Evolutionary conservation across 2,329 filamentous ascomycete species (phyloP), one percentile per base, ranked within the genome.

Genomic region (Xylariaceae sp.): DNA sequence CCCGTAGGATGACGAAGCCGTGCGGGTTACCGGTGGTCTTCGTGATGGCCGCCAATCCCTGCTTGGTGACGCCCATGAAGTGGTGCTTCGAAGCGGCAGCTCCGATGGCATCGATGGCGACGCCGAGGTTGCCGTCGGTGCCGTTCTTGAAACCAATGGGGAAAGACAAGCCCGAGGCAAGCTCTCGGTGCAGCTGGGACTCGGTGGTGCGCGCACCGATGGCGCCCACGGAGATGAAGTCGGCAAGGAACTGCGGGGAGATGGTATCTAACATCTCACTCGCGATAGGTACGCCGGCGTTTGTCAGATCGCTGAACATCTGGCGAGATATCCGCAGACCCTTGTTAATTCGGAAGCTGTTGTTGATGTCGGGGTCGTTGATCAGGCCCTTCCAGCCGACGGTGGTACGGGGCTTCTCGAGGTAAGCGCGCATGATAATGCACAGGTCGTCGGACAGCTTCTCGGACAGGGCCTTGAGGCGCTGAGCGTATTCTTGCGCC

Each of bases 111-210:
- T 99, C 94, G 65, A 97, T 95, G 18, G 92, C 92, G 18, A 97
- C 92, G 26, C 84, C 85, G 53, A 99, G 77, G 64, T 87, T 90
- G 40, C 94, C 94, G 67, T 99, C 94, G 21, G 94, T 99, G 58
- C 94, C 94, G 74, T 99, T 99, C 84, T 99, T 99, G 87, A 96
- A 99, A 55, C 94, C 94, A 62, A 99, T 92, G 19, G 94, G 94
- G 86, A 96, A 97, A 54, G 89, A 95, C 50, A 97, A 81, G 64
- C 94, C 94, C 26, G 89, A 95, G 5, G 94, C 94, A 59, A 99
- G 83, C 77, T 99, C 94, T 60, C 94, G 87, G 76, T 99, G 94
- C 61, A 97, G 80, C 76, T 99, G 94, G 52, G 88, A 94, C 77
- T 99, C 94, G 47, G 94, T 99, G 41, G 94, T 99, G 62, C 94